Evolutionary conservation across 139 green algal species (phyloP).

Genomic region (Micractinium conductrix): DNA sequence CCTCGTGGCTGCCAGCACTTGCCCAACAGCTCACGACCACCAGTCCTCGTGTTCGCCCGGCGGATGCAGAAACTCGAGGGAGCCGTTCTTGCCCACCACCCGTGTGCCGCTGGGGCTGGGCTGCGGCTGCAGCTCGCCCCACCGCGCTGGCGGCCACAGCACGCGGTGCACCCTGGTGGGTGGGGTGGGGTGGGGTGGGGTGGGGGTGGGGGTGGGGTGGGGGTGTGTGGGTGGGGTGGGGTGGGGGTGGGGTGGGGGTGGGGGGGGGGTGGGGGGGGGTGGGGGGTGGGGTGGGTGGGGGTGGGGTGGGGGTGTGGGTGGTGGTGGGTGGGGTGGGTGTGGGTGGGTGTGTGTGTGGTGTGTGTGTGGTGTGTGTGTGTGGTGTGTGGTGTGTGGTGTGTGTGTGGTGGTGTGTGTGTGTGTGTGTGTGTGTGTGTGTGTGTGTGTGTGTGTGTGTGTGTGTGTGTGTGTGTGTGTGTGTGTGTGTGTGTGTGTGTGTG

Average conservation of each 20-base stretch:
- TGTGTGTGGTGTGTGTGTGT: too few species aligned
- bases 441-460: not conserved
- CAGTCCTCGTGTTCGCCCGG: conserved; percentile 6
- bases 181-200: not conserved
- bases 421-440: not conserved
- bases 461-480: not conserved
- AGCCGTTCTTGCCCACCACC: conserved; percentile 7
- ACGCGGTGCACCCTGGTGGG: conserved; percentile 46
- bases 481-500: not conserved
- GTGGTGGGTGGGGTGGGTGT: not conserved
- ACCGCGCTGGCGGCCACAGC: conserved; percentile 66
- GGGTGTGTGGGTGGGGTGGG: not conserved
- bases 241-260: too few species aligned
- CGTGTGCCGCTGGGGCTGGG: conserved; percentile 4
- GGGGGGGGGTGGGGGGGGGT: not conserved
- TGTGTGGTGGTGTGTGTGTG: too few species aligned
- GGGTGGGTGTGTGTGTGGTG: too few species aligned
- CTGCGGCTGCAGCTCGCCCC: conserved; percentile 29
- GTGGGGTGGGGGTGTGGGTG: too few species aligned
- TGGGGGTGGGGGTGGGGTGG: too few species aligned
- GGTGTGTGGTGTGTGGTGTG: too few species aligned
- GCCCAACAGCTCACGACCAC: not conserved
- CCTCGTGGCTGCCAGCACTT: too few species aligned
- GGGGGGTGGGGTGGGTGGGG: not conserved
- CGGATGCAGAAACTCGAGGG: conserved; percentile 5